Evolutionary conservation across 139 green algal species (phyloP), one percentile per base, ranked within the genome.

Genomic region (Chlorella sp.): DNA sequence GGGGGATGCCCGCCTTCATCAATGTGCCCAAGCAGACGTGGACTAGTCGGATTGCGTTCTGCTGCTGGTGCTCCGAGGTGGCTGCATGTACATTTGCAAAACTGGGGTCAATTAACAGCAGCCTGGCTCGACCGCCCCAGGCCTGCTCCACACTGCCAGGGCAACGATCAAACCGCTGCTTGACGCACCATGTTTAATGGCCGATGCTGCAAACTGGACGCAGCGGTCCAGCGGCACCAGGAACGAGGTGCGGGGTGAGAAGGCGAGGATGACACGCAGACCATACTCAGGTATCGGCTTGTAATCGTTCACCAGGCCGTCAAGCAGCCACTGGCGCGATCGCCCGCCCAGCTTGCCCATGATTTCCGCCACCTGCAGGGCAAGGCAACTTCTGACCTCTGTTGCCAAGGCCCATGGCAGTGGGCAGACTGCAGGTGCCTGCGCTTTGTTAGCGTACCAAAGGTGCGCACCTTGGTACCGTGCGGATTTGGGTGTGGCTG

Each of bases 331-430:
- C 95, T 95, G 91, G 25, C 97, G 92, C 86, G 96, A 97, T 55
- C 97, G 91, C 16, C 97, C 97, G 32, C 97, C 97, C 76, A 99
- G 93, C 89, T 99, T 99, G 41, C 97, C 97, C 32, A 99, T 93
- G 81, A 99, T 89, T 81, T 95, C 92, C 70, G 95, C 89, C 47
- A 94, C 93, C 76, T 82, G 60, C 74, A 72, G 20, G 2, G 65
- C 6, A 30, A 2, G 17, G 44, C n/a, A 41, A 21, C 17, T n/a
- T n/a, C n/a, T n/a, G n/a, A n/a, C n/a, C n/a, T n/a, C n/a, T n/a
- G n/a, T n/a, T n/a, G n/a, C 32, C 38, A 79, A 73, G 28, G 44
- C 6, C 44, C 16, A 51, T 57, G 13, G 39, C 25, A 63, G 15
- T 28, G 28, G n/a, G 7, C 64, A 9, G 44, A 51, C 44, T 51